Evolutionary conservation across 129 eudicot species (phyloP).

Genomic region (Flaveria ramosissima): DNA sequence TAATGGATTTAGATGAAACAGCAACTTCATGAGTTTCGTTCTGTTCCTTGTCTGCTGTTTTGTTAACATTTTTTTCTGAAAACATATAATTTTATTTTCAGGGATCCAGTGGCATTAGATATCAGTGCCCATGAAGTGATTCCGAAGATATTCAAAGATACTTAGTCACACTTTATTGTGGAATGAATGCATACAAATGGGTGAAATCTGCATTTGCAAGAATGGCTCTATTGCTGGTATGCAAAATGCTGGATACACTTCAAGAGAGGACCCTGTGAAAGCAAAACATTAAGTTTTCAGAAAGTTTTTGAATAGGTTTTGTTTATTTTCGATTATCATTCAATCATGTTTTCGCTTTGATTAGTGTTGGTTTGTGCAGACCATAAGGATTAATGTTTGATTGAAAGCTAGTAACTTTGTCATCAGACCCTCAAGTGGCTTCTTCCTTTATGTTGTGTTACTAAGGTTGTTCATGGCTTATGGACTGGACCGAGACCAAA

Average conservation of each 20-base stretch:
- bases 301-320: constrained; percentile 3
- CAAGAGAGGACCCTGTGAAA: not conserved
- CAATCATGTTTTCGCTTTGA: not conserved
- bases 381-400: too few relatives aligned
- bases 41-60: not conserved
- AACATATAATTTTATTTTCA: constrained; percentile 32
- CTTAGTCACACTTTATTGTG: constrained; percentile 24
- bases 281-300: not conserved
- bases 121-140: constrained; percentile 72
- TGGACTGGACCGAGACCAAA: too few relatives aligned
- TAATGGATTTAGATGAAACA: not conserved
- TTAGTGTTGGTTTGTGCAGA: not conserved
- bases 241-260: constrained; percentile 6
- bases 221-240: not conserved
- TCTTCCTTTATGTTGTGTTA: too few relatives aligned
- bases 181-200: constrained; percentile 18
- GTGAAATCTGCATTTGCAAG: constrained; percentile 11
- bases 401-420: too few relatives aligned
- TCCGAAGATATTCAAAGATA: constrained; percentile 74
- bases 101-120: constrained; percentile 92
- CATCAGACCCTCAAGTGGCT: too few relatives aligned
- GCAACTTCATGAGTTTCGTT: not conserved
- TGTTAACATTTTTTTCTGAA: not conserved
- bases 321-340: not conserved
- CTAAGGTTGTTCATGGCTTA: too few relatives aligned